Evolutionary conservation across 805 yeast species (phyloP), one percentile per base, ranked within the genome.

Genomic region (Spathaspora hagerdaliae): DNA sequence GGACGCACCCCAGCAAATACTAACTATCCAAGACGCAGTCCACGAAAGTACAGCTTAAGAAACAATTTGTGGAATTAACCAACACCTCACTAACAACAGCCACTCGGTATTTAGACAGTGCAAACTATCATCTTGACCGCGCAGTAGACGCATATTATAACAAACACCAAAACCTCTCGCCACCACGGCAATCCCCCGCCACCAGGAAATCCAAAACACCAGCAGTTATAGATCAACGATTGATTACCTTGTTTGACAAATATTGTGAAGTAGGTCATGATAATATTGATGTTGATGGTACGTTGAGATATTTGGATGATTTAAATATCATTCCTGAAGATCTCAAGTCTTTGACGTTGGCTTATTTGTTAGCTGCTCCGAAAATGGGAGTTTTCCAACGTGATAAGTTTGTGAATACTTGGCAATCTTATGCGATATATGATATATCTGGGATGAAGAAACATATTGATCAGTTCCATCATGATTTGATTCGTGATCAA

Each of bases 321-420:
- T 64, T 92, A 39, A 82, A 78, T 0, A 71, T 84, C 34, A 80
- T 80, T 11, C 84, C 90, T 0, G 98, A 92, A 53, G 90, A 91
- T 57, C 71, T 80, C 7, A 76, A 71, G 6, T 83, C 88, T 2
- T 69, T 92, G 38, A 81, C 86, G 0, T 60, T 92, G 9, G 88
- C 94, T 0, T 82, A 80, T 55, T 74, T 84, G 42, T 67, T 92
- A 40, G 77, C 79, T 35, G 77, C 88, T 1, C 86, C 89, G 1
- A 66, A 75, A 3, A 77, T 81, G 51, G 96, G 96, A 2, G 71
- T 72, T 2, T 85, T 88, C 57, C 54, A 64, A 3, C 65, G 61
- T 48, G 67, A 65, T 7, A 63, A 60, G 6, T 89, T 87, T 59
- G 52, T 85, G 3, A 56, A 56, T 2, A 79, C 80, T 24, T 88